phyloP scores from a whole-genome alignment of 176 grass and related monocot species.

The Zea luxurians region DNA sequence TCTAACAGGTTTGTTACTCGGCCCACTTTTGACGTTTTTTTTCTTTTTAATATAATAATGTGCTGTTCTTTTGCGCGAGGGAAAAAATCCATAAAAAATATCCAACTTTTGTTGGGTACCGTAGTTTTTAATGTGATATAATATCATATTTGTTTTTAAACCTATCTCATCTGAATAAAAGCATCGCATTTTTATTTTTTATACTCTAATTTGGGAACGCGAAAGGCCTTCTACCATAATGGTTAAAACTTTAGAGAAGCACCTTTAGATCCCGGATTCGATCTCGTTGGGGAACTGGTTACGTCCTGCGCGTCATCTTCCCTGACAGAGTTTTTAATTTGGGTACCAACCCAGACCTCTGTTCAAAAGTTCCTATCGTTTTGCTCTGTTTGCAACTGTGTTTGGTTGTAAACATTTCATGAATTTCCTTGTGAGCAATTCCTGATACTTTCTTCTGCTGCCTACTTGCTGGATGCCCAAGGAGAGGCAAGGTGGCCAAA shows the following conservation, averaged over 20 bases:
- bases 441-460: slow-evolving; percentile 22
- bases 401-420: slow-evolving; percentile 15
- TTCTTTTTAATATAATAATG: too few relatives aligned
- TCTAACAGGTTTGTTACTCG: too few relatives aligned
- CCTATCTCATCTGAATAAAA: slow-evolving; percentile 6
- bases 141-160: slow-evolving; percentile 1
- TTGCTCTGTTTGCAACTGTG: slow-evolving; percentile 7
- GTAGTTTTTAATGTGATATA: neutral
- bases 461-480: slow-evolving; percentile 36
- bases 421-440: slow-evolving; percentile 5
- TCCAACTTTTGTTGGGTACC: too few relatives aligned
- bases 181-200: neutral
- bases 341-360: neutral
- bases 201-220: neutral
- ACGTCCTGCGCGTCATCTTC: too few relatives aligned
- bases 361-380: slow-evolving; percentile 13
- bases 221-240: too few relatives aligned
- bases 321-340: neutral
- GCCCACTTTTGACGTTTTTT: too few relatives aligned
- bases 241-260: too few relatives aligned
- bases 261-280: too few relatives aligned
- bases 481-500: slow-evolving; percentile 29
- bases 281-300: too few relatives aligned
- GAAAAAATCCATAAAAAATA: too few relatives aligned
- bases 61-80: too few relatives aligned